phyloP scores from a whole-genome alignment of 306 rosid genomes.

The Trichosanthes cucumerina region DNA sequence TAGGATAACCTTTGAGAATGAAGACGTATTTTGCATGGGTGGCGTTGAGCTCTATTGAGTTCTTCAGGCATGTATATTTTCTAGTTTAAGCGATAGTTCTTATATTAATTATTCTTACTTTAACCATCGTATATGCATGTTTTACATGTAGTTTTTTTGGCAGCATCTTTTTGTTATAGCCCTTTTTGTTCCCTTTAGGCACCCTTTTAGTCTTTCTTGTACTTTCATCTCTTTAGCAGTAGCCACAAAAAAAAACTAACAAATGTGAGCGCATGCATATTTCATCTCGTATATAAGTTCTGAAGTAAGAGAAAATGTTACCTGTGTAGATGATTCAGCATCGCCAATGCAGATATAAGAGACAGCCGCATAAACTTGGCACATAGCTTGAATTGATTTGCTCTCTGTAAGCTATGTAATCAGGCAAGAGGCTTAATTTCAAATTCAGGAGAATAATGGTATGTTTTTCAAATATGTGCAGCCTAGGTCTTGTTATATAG shows the following conservation, averaged over 20 bases:
- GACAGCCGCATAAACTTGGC: slow-evolving; percentile 91
- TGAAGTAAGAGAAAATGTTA: slow-evolving; percentile 17
- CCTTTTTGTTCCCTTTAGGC: neutral
- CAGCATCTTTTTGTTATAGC: neutral
- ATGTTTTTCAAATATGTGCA: too few relatives aligned
- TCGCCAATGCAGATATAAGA: slow-evolving; percentile 92
- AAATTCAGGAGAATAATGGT: too few relatives aligned
- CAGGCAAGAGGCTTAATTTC: neutral
- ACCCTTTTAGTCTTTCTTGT: neutral
- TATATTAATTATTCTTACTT: too few relatives aligned
- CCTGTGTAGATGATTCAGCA: slow-evolving; percentile 89
- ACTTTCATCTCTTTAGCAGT: neutral
- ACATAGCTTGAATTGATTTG: slow-evolving; percentile 88
- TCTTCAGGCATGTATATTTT: too few relatives aligned
- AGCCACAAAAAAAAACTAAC: neutral
- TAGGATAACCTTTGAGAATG: too few relatives aligned
- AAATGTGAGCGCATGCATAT: neutral
- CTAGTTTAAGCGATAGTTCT: too few relatives aligned
- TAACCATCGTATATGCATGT: neutral
- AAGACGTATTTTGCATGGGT: too few relatives aligned
- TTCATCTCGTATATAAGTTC: neutral
- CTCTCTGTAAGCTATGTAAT: slow-evolving; percentile 67
- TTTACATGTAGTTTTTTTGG: neutral
- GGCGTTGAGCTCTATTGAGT: too few relatives aligned
- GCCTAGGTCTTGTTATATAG: too few relatives aligned